Percentiles rank a stretch among this genome's conserved stretches.
phyloP scores from a whole-genome alignment of 208 protist species.

The Leishmania tarentolae region DNA sequence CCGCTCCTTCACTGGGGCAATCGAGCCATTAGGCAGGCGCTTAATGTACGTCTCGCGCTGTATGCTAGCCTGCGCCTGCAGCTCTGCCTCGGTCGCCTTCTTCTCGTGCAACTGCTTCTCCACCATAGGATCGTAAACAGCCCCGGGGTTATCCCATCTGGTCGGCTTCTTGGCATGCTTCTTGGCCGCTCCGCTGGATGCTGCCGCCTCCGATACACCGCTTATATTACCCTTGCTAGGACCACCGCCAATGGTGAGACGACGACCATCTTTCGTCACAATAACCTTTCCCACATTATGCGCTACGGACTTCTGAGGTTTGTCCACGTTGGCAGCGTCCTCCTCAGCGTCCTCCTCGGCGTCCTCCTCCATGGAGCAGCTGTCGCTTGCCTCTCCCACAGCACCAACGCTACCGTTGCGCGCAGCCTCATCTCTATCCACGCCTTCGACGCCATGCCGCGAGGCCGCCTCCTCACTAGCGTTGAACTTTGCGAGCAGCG shows the following conservation, averaged over 20 bases:
- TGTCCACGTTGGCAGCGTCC: neutral
- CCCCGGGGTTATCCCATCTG: conserved; percentile 49
- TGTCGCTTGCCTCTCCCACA: conserved; percentile 2
- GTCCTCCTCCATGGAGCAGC: conserved; percentile 18
- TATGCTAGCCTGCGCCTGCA: conserved; percentile 69
- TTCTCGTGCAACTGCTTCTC: conserved; percentile 34
- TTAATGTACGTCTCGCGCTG: conserved; percentile 78
- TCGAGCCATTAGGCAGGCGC: conserved; percentile 60
- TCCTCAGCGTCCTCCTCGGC: conserved; percentile 15
- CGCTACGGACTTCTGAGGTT: neutral
- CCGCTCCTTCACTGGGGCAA: conserved; percentile 75
- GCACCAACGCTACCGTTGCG: conserved; percentile 3
- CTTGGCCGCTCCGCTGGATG: conserved; percentile 21
- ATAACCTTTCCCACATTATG: conserved; percentile 39
- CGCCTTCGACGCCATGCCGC: conserved; percentile 20
- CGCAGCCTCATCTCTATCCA: conserved; percentile 21
- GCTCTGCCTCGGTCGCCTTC: conserved; percentile 65
- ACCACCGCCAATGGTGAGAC: conserved; percentile 53
- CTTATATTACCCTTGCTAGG: conserved; percentile 5
- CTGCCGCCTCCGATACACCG: conserved; percentile 4
- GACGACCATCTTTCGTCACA: conserved; percentile 62
- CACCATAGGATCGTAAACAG: conserved; percentile 24
- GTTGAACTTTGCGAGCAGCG: conserved; percentile 49
- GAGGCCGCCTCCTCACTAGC: conserved; percentile 45
- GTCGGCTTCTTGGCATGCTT: conserved; percentile 69